These are phyloP conservation scores for Glycyrrhiza uralensis DNA, from an alignment of 306 rosid species.

Conservation along the genomic window DNA sequence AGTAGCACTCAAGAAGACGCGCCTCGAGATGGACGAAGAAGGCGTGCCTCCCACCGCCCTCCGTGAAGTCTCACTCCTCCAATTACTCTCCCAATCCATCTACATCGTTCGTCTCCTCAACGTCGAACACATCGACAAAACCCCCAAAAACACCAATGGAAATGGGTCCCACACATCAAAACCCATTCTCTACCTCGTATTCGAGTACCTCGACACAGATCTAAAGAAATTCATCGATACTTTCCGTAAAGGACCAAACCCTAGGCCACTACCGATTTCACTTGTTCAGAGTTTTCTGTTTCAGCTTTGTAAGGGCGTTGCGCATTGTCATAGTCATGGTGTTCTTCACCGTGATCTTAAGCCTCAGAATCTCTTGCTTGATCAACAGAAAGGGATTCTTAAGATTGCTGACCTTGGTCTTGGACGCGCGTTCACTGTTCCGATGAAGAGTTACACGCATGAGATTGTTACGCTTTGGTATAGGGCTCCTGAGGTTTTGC, in stretches of 20 bases:
- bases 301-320: conserved; percentile 88
- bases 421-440: conserved; percentile 89
- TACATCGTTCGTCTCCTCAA: conserved; percentile 83
- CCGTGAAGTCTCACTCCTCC: conserved; percentile 86
- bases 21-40: conserved; percentile 96
- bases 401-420: conserved; percentile 95
- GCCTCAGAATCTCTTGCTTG: conserved; percentile 89
- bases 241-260: conserved; percentile 68
- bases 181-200: conserved; percentile 82
- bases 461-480: conserved; percentile 99
- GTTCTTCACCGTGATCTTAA: conserved; percentile 91
- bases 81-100: conserved; percentile 86
- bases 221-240: conserved; percentile 90
- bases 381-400: conserved; percentile 64
- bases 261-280: conserved; percentile 45
- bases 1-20: conserved; percentile 86
- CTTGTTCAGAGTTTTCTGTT: conserved; percentile 77
- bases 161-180: conserved; percentile 22
- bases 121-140: conserved; percentile 66
- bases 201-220: conserved; percentile 89
- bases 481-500: conserved; percentile 89
- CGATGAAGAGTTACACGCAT: conserved; percentile 91
- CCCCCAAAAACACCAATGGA: background rate
- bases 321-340: conserved; percentile 93
- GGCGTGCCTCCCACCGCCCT: conserved; percentile 96